These are phyloP conservation scores for Brassica cretica DNA, from an alignment of 345 rosid genomes.

Conservation along the genomic window DNA sequence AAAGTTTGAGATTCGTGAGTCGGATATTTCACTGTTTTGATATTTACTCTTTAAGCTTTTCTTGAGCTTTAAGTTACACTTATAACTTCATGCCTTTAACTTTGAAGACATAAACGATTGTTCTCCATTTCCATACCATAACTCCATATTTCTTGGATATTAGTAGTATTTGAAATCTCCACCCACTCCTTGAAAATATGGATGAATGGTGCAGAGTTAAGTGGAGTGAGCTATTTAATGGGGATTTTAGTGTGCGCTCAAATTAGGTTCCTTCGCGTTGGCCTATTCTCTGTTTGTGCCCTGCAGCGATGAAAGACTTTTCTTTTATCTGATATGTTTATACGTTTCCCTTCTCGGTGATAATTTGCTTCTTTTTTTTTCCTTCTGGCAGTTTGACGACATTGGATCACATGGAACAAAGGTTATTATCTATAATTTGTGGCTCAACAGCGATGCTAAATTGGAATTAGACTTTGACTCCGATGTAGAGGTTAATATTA, in stretches of 20 bases:
- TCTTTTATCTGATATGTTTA: neutral
- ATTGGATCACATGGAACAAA: slow-evolving; percentile 85
- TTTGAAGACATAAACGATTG: neutral
- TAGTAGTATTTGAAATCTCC: slow-evolving; percentile 3
- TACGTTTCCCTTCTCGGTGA: slow-evolving; percentile 23
- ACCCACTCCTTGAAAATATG: neutral
- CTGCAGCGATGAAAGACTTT: neutral
- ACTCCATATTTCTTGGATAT: neutral
- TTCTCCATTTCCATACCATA: neutral
- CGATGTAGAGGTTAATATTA: slow-evolving; percentile 56
- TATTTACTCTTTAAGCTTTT: slow-evolving; percentile 7
- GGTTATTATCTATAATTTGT: slow-evolving; percentile 79
- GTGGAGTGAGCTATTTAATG: slow-evolving; percentile 1
- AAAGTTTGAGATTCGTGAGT: neutral
- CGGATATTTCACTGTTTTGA: slow-evolving; percentile 1
- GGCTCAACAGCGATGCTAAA: slow-evolving; percentile 66
- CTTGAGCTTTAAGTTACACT: neutral
- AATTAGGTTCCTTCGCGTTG: neutral
- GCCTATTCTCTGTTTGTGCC: slow-evolving; percentile 2
- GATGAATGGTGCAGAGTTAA: slow-evolving; percentile 8
- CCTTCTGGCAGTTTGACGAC: slow-evolving; percentile 69
- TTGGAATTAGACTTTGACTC: slow-evolving; percentile 79
- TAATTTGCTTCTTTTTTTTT: neutral
- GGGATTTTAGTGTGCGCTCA: neutral
- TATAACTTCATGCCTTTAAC: neutral